Conservation (phyloP, 345 rosid genomes). For the Aquilaria malaccensis region DNA sequence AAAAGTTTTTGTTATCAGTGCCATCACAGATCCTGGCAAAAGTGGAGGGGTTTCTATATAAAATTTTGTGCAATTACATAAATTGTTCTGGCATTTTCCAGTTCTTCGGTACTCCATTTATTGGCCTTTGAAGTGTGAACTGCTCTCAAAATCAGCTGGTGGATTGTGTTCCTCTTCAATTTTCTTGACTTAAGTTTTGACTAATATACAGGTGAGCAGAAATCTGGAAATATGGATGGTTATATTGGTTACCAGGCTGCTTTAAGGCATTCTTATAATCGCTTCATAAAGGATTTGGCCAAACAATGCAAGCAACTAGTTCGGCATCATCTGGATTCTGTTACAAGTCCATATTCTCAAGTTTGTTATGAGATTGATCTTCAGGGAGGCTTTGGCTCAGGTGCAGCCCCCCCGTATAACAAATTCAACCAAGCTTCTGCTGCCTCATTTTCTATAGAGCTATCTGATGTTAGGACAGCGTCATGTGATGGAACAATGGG, state of each 20-base stretch:
- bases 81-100: neutral
- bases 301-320: conserved; percentile 87
- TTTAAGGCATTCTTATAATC: conserved; percentile 64
- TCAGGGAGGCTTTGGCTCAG: conserved; percentile 52
- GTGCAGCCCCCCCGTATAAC: conserved; percentile 24
- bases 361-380: conserved; percentile 74
- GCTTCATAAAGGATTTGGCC: conserved; percentile 67
- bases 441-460: conserved; percentile 61
- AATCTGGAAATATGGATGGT: conserved; percentile 71
- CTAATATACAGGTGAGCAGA: conserved; percentile 43
- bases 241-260: conserved; percentile 89
- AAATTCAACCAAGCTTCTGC: conserved; percentile 45
- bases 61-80: neutral
- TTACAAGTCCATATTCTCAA: conserved; percentile 88
- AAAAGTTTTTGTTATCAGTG: too few species aligned
- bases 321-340: conserved; percentile 94
- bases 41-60: too few species aligned
- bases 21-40: too few species aligned
- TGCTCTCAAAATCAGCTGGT: neutral
- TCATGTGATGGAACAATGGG: conserved; percentile 41
- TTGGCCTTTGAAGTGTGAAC: neutral
- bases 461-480: conserved; percentile 45
- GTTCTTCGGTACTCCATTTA: conserved; percentile 2
- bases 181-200: conserved; percentile 2
- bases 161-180: neutral